Evolutionary conservation across 768 basidiomycete genomes (phyloP).

Genomic region (Boletus coccyginus): DNA sequence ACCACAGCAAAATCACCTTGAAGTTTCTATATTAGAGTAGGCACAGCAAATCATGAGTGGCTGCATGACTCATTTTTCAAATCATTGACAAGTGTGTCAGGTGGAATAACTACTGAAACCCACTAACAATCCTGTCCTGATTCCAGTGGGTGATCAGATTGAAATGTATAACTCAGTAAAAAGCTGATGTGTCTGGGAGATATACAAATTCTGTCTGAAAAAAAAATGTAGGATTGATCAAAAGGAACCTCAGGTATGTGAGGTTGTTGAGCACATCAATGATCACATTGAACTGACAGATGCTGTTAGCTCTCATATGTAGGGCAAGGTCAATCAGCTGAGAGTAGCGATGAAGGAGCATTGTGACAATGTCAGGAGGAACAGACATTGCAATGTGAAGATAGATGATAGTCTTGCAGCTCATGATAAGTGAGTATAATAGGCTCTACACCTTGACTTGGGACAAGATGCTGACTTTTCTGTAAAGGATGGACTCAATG

Average conservation of each 20-base stretch:
- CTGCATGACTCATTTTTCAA: not conserved
- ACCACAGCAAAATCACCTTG: not conserved
- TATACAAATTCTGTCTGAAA: not conserved
- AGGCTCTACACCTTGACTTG: not conserved
- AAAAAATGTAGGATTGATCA: not conserved
- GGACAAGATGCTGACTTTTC: not conserved
- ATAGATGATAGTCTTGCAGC: not conserved
- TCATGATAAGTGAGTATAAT: not conserved
- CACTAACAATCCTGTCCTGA: not conserved
- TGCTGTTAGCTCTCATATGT: not conserved
- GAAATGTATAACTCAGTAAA: not conserved
- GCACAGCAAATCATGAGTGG: not conserved
- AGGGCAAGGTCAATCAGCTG: not conserved
- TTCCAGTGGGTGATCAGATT: not conserved
- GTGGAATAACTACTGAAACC: not conserved
- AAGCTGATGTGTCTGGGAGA: not conserved
- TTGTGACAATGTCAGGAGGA: not conserved
- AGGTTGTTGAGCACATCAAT: not conserved
- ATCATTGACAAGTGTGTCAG: not conserved
- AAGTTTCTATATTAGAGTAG: not conserved
- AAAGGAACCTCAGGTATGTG: not conserved
- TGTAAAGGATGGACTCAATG: not conserved
- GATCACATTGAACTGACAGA: not conserved
- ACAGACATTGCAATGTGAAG: not conserved
- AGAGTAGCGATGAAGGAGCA: not conserved